These are phyloP conservation scores for Hericium coralloides DNA, from an alignment of 768 basidiomycete species.

Conservation along the genomic window DNA sequence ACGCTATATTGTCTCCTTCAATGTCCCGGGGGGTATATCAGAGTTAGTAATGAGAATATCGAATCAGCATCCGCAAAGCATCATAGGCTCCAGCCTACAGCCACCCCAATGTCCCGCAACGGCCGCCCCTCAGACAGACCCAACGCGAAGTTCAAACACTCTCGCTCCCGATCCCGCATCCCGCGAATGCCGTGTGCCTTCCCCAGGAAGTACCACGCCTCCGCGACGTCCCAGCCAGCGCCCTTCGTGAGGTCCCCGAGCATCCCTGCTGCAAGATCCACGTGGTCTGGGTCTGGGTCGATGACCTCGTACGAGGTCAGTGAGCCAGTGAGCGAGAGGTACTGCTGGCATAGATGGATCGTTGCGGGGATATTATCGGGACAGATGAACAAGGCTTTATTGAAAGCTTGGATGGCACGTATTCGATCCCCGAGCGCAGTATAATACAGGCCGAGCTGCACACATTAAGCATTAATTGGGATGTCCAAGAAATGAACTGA, in stretches of 20 bases:
- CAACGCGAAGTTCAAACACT: conserved; percentile 67
- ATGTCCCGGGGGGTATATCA: no score
- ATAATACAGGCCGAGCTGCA: conserved; percentile 69
- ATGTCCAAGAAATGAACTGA: not conserved
- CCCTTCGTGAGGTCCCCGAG: conserved; percentile 71
- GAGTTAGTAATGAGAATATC: not conserved
- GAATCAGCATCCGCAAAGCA: not conserved
- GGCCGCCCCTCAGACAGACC: conserved; percentile 50
- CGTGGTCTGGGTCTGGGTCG: conserved; percentile 30
- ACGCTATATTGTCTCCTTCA: no score
- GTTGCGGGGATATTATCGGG: conserved; percentile 71
- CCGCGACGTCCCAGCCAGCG: conserved; percentile 82
- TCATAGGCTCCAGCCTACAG: conserved; percentile 61
- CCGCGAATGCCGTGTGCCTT: conserved; percentile 73
- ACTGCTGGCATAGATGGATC: conserved; percentile 70
- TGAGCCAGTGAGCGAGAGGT: conserved; percentile 38
- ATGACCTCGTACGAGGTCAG: conserved; percentile 8
- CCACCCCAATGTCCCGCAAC: conserved; percentile 52
- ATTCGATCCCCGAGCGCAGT: conserved; percentile 44
- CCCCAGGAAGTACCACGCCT: conserved; percentile 91
- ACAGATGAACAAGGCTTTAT: conserved; percentile 84
- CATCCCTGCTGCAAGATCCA: conserved; percentile 78
- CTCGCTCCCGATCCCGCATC: conserved; percentile 59
- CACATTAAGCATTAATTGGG: not conserved
- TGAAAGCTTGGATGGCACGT: conserved; percentile 66